Percentiles rank a stretch among this genome's conserved stretches.
phyloP scores from a whole-genome alignment of 306 rosid genomes.

The Psophocarpus tetragonolobus region DNA sequence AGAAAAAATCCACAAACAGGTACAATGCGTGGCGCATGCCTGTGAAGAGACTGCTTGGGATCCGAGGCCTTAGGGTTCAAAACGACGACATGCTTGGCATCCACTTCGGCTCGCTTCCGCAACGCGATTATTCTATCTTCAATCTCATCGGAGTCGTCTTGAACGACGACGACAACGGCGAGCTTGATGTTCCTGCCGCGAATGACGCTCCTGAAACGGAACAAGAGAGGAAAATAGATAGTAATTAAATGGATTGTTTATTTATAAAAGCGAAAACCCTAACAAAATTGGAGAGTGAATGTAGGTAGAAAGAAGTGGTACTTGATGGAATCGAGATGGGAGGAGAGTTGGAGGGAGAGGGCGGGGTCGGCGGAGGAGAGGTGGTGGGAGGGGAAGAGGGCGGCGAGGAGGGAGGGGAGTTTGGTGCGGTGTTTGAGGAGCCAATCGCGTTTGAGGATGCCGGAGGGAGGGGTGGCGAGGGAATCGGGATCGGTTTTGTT shows the following conservation, averaged over 20 bases:
- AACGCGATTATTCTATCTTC: constrained; percentile 91
- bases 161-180: constrained; percentile 65
- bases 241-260: too few relatives aligned
- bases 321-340: constrained; percentile 85
- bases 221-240: neutral
- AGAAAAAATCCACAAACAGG: neutral
- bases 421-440: constrained; percentile 88
- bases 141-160: constrained; percentile 62
- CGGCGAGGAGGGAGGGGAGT: constrained; percentile 71
- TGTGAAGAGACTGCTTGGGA: constrained; percentile 57
- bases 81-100: constrained; percentile 61
- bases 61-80: constrained; percentile 62
- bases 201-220: constrained; percentile 46
- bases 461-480: constrained; percentile 23
- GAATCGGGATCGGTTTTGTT: constrained; percentile 38
- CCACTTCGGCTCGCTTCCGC: constrained; percentile 89
- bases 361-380: constrained; percentile 79
- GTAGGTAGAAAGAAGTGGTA: neutral
- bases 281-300: too few relatives aligned
- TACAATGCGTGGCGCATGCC: constrained; percentile 42
- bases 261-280: too few relatives aligned
- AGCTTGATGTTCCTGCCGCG: constrained; percentile 74
- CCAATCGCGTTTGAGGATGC: constrained; percentile 78
- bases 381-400: constrained; percentile 59
- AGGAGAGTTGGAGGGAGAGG: constrained; percentile 88